phyloP scores from a whole-genome alignment of 805 yeast genomes.

The Pichia californica region DNA sequence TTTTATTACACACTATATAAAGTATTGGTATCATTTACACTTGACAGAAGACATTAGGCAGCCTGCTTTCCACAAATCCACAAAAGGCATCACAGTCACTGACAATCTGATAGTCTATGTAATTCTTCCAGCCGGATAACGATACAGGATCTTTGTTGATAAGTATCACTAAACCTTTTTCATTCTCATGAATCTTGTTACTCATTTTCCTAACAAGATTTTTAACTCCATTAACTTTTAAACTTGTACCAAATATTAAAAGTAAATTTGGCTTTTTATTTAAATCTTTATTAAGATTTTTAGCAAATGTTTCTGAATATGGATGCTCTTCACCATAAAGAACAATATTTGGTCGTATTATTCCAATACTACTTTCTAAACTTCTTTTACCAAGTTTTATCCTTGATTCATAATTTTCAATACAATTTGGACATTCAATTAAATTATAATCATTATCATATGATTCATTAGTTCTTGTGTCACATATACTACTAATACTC shows the following conservation, averaged over 20 bases:
- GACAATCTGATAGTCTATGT: slow-evolving; percentile 73
- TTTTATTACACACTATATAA: too few relatives aligned
- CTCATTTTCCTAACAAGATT: slow-evolving; percentile 66
- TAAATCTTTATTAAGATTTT: slow-evolving; percentile 61
- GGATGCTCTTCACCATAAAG: slow-evolving; percentile 95
- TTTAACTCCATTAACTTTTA: slow-evolving; percentile 86
- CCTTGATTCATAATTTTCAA: slow-evolving; percentile 48
- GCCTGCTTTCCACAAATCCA: slow-evolving; percentile 39
- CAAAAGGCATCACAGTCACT: slow-evolving; percentile 85
- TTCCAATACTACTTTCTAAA: slow-evolving; percentile 66
- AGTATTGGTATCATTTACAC: too few relatives aligned
- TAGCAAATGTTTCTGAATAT: slow-evolving; percentile 69
- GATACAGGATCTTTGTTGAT: slow-evolving; percentile 65
- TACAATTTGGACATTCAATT: slow-evolving; percentile 75
- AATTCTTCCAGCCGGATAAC: slow-evolving; percentile 57
- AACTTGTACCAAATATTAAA: slow-evolving; percentile 87
- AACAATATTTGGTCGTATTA: slow-evolving; percentile 82
- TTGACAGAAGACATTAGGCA: slow-evolving; percentile 41
- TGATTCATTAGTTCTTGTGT: slow-evolving; percentile 16
- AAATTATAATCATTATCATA: slow-evolving; percentile 21
- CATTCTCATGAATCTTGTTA: slow-evolving; percentile 55
- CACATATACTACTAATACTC: slow-evolving; percentile 2
- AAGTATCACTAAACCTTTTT: slow-evolving; percentile 72
- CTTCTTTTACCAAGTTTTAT: slow-evolving; percentile 64
- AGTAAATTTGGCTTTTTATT: slow-evolving; percentile 66